phyloP scores from a whole-genome alignment of 2,329 filamentous ascomycete genomes.

The Saccharata proteae region DNA sequence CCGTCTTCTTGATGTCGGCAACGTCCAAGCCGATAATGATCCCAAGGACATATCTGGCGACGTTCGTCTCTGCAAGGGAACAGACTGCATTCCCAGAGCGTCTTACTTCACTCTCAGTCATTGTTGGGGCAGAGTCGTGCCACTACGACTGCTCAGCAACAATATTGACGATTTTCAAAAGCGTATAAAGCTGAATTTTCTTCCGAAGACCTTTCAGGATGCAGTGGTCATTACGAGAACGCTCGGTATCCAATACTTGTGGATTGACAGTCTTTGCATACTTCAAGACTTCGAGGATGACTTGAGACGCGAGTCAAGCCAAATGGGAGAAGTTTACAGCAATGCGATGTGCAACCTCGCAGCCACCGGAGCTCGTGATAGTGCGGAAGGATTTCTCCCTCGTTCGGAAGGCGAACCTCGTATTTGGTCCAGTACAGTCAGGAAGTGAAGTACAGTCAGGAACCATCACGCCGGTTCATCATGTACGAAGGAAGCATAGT shows the following conservation, averaged over 20 bases:
- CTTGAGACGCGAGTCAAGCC: background rate
- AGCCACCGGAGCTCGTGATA: background rate
- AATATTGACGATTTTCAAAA: background rate
- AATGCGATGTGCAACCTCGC: background rate
- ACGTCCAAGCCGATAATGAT: no score
- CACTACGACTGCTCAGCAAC: background rate
- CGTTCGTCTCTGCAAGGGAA: background rate
- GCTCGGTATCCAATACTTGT: background rate
- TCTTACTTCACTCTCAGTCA: background rate
- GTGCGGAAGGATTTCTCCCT: no score
- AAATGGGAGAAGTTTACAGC: background rate
- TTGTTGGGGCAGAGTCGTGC: background rate
- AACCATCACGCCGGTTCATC: no score
- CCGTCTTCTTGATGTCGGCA: no score
- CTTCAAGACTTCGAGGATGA: slow-evolving; percentile 1
- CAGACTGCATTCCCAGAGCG: background rate
- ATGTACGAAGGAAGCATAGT: no score
- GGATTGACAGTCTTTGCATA: slow-evolving; percentile 10
- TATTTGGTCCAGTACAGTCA: no score
- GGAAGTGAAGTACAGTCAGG: no score
- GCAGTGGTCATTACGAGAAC: background rate
- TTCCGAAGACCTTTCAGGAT: slow-evolving; percentile 1
- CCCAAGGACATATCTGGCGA: no score
- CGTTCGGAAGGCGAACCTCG: no score
- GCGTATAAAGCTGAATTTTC: background rate